Conservation (phyloP, 176 grass and related monocot species). For the Rhynchospora breviuscula region DNA sequence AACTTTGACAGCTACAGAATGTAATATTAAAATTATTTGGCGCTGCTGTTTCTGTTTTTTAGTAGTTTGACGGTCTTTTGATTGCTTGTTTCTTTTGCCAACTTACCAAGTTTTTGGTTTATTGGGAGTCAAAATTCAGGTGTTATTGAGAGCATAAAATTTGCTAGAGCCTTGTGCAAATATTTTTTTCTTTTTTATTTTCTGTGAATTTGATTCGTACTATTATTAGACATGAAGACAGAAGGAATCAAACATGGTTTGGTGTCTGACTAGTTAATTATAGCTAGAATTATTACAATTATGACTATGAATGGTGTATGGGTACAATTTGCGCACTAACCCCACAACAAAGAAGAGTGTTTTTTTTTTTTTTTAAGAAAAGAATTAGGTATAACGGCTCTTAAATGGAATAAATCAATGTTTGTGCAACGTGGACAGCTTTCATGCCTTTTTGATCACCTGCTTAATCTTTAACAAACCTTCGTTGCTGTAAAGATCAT, state of each 20-base stretch:
- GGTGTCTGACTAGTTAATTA: neutral
- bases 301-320: neutral
- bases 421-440: conserved; percentile 23
- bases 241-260: conserved; percentile 2
- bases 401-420: conserved; percentile 19
- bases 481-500: neutral
- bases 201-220: neutral
- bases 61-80: neutral
- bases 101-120: neutral
- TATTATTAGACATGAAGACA: neutral
- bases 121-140: neutral
- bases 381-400: conserved; percentile 29
- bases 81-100: neutral
- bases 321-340: conserved; percentile 1
- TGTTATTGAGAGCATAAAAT: neutral
- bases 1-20: neutral
- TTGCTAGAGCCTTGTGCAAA: neutral
- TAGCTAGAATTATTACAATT: neutral
- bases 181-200: no score
- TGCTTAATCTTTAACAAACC: conserved; percentile 10
- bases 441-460: neutral
- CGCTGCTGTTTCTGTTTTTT: neutral
- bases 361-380: neutral
- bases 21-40: neutral
- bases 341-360: neutral